phyloP scores from a whole-genome alignment of 2,329 filamentous ascomycete species.

The Aureobasidium sp. region DNA sequence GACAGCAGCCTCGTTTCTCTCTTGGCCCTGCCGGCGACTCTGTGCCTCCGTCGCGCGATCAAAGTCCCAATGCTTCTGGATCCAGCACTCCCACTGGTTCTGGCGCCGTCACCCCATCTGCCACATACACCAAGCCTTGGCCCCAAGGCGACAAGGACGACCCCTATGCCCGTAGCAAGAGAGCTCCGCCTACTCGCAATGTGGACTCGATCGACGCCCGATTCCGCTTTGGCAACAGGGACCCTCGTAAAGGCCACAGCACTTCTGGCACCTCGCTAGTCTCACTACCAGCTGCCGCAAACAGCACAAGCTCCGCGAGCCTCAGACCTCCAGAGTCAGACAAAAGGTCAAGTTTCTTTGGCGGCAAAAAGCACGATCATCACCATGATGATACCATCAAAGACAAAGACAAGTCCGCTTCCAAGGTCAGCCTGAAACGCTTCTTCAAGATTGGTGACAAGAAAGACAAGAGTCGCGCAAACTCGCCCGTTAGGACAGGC shows the following conservation, averaged over 20 bases:
- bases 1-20: slow-evolving; percentile 47
- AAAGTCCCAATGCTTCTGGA: slow-evolving; percentile 44
- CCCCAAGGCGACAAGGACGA: slow-evolving; percentile 75
- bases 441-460: slow-evolving; percentile 77
- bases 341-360: slow-evolving; percentile 50
- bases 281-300: slow-evolving; percentile 2
- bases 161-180: slow-evolving; percentile 76
- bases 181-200: slow-evolving; percentile 61
- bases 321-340: slow-evolving; percentile 27
- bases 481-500: slow-evolving; percentile 26
- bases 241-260: slow-evolving; percentile 51
- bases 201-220: slow-evolving; percentile 65
- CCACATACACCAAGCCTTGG: slow-evolving; percentile 59
- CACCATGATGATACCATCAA: slow-evolving; percentile 38
- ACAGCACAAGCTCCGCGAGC: slow-evolving; percentile 19
- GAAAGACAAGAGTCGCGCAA: slow-evolving; percentile 39
- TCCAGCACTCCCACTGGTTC: slow-evolving; percentile 44
- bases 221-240: slow-evolving; percentile 75
- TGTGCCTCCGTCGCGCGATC: slow-evolving; percentile 47
- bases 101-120: slow-evolving; percentile 38
- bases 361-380: slow-evolving; percentile 47
- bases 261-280: slow-evolving; percentile 23
- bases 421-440: slow-evolving; percentile 92
- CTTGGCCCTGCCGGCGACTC: slow-evolving; percentile 52
- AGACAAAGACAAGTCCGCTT: slow-evolving; percentile 47